phyloP scores from a whole-genome alignment of 805 yeast genomes.

The Metschnikowia reukaufii region DNA sequence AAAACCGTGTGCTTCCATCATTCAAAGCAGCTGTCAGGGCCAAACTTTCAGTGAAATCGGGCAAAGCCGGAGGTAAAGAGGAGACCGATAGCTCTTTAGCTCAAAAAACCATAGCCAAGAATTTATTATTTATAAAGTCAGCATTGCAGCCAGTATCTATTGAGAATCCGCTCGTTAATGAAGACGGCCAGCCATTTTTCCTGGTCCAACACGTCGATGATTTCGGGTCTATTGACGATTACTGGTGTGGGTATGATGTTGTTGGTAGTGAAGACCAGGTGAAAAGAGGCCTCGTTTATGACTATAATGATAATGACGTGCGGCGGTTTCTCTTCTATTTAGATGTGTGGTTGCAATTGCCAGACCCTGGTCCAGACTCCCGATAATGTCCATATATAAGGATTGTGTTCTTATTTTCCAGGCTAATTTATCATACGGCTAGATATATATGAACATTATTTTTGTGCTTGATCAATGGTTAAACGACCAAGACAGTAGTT shows the following conservation, averaged over 20 bases:
- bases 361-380: not conserved
- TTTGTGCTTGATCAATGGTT: too few species aligned
- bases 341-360: slow-evolving; percentile 27
- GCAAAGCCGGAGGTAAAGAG: slow-evolving; percentile 5
- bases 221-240: slow-evolving; percentile 21
- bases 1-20: slow-evolving; percentile 25
- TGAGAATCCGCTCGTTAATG: slow-evolving; percentile 15
- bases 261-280: slow-evolving; percentile 27
- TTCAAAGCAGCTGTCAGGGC: slow-evolving; percentile 19
- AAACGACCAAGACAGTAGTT: too few species aligned
- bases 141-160: slow-evolving; percentile 29
- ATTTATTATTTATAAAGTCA: slow-evolving; percentile 26
- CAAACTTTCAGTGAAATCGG: slow-evolving; percentile 17
- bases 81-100: slow-evolving; percentile 13
- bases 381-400: too few species aligned
- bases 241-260: slow-evolving; percentile 37
- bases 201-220: slow-evolving; percentile 26
- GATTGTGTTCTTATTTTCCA: not conserved
- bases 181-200: slow-evolving; percentile 27
- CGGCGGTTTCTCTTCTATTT: slow-evolving; percentile 20
- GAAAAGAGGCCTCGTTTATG: slow-evolving; percentile 21
- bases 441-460: too few species aligned
- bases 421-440: too few species aligned
- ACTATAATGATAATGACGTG: slow-evolving; percentile 16
- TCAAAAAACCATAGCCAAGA: slow-evolving; percentile 9